Evolutionary conservation across 2,329 filamentous ascomycete genomes (phyloP), one percentile per base, ranked within the genome.

Genomic region (Onygena corvina): DNA sequence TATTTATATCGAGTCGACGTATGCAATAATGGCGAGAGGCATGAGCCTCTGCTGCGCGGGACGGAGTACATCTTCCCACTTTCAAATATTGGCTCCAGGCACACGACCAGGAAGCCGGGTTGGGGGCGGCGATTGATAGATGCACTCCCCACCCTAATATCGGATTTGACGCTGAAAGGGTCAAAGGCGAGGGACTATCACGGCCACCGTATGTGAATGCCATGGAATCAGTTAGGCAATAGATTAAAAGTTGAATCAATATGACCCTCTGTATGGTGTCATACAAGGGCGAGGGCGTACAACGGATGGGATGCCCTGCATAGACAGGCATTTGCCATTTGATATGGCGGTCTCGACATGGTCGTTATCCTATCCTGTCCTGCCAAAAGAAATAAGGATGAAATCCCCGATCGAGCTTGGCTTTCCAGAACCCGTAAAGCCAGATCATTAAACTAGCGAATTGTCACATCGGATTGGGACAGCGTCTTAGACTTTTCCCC

Each of bases 241-340:
- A 18, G 18, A 23, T 23, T 12, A 12, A n/a, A 18, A 40, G 21
- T 40, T 40, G 36, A 18, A 9, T 40, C 20, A 40, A 12, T 25
- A 21, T 40, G 36, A 40, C 36, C 12, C 36, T 40, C 35, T 40
- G 18, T 14, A 11, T 40, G 36, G 36, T 23, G 36, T 40, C 36
- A 25, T 40, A 40, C 36, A 21, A 40, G 36, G 36, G 11, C 36
- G 34, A n/a, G n/a, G n/a, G n/a, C 7, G 21, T 18, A 20, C 9
- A 4, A 34, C 9, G 34, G 14, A 38, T 18, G 14, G 7, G 16
- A 34, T 38, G 18, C 34, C 7, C 34, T 38, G 27, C 11, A 29
- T 29, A 29, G 27, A 29, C 5, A 29, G 27, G 11, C 27, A 29
- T 5, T 5, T 5, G 5, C 27, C 4, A 5, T 29, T 29, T 29